Base-by-base conservation (phyloP, 192 early-diverging fungal genomes). In the Ambispora gerdemannii region DNA sequence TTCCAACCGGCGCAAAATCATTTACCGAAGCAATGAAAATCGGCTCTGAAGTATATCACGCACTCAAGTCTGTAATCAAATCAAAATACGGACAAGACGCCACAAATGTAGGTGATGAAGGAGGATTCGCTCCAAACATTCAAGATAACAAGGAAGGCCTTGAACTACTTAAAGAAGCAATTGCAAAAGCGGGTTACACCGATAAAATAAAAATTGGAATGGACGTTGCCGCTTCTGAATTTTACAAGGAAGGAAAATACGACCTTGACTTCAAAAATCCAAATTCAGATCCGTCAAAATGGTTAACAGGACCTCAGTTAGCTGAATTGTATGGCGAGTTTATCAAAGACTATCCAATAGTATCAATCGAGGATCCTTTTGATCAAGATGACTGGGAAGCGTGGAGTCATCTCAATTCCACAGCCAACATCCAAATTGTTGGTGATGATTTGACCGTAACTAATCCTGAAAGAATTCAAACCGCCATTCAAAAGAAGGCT, bases 91-190 rank as follows among this genome's bases (percentile, higher is more conserved):
- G 97, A 68, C 91, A 91, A 80, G 97, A 97, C 80, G 96, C 97
- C 77, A 94, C 93, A 82, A 97, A 97, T 81, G 97, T 98, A 63
- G 97, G 97, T 81, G 97, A 98, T 77, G 97, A 98, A 84, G 97
- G 97, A 79, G 97, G 97, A 70, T 98, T 97, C 77, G 97, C 97
- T 53, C 97, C 97, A 78, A 97, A 96, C 87, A 97, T 98, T 76
- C 93, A 96, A 84, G 92, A 95, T 75, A 92, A 90, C 88, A 83
- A 86, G 71, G 97, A 98, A 82, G 97, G 95, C 78, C 92, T 98
- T 63, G 91, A 96, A 72, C 88, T 98, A 53, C 81, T 98, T 50
- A 85, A 86, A 74, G 74, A 83, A 52, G 95, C 97, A 72, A 98
- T 98, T 74, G 90, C 83, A 55, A 87, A 90, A 76, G 95, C 97